Percentiles rank a stretch among this genome's conserved stretches.
Evolutionary conservation across 2,329 filamentous ascomycete genomes (phyloP).

Genomic region (Beauveria bassiana): DNA sequence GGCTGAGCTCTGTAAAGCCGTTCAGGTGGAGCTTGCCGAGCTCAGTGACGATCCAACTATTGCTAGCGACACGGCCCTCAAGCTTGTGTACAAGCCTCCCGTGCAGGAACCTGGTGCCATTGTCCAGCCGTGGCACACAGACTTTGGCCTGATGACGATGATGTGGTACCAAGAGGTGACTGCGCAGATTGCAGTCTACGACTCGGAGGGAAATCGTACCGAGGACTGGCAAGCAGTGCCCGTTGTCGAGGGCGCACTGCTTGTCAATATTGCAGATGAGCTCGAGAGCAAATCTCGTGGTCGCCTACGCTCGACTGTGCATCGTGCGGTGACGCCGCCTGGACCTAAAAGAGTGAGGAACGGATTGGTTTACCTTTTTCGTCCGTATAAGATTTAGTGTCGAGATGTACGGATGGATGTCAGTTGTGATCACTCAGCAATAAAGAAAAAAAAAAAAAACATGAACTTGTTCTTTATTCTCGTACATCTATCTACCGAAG

Average conservation of each 20-base stretch:
- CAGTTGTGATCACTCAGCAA: background rate
- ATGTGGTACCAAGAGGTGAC: conserved; percentile 5
- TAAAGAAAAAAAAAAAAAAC: too few relatives aligned
- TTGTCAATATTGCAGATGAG: conserved; percentile 7
- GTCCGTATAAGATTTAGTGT: background rate
- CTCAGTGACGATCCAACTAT: background rate
- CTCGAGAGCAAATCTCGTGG: background rate
- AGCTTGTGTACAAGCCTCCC: conserved; percentile 8
- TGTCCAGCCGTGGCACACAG: conserved; percentile 4
- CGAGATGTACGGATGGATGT: background rate
- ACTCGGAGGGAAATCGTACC: background rate
- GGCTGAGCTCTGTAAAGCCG: background rate
- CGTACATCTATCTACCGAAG: too few relatives aligned
- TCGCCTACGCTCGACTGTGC: background rate
- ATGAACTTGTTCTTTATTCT: too few relatives aligned
- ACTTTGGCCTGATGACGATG: conserved; percentile 3
- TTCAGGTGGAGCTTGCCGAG: conserved; percentile 1
- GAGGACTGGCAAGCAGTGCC: conserved; percentile 5
- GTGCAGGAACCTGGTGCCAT: conserved; percentile 1
- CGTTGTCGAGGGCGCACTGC: background rate
- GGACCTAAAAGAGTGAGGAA: background rate
- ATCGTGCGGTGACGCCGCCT: background rate
- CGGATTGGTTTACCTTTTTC: conserved; percentile 4
- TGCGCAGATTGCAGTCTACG: background rate
- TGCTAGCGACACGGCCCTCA: conserved; percentile 5